Percentiles rank a stretch among this genome's conserved stretches.
These are phyloP conservation scores for Microstegium vimineum DNA, from an alignment of 176 grass and related monocot genomes.

Conservation along the genomic window DNA sequence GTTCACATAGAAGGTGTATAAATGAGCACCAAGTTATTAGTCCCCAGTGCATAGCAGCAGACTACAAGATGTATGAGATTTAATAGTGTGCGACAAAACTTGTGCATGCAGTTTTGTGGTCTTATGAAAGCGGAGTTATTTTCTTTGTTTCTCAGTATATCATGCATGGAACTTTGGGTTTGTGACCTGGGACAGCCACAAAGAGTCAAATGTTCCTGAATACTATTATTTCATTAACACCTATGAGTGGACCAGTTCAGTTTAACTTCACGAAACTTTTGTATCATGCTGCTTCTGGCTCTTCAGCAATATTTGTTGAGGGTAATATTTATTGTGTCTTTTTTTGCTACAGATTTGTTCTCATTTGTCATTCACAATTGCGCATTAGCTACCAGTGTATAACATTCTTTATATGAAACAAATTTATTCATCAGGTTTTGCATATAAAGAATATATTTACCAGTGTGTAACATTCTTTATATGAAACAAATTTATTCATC, in stretches of 20 bases:
- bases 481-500: too few species aligned
- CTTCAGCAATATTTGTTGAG: neutral
- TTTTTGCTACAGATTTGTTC: neutral
- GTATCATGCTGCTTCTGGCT: neutral
- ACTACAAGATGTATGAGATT: neutral
- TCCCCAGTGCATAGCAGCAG: neutral
- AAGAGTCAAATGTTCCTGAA: neutral
- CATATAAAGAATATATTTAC: too few species aligned
- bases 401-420: too few species aligned
- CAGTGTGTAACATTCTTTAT: neutral
- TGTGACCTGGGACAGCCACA: neutral
- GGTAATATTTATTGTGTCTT: too few species aligned
- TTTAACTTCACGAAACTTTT: slow-evolving; percentile 1
- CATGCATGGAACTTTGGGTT: neutral
- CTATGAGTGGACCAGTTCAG: neutral
- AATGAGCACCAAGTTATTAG: neutral
- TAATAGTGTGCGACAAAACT: neutral
- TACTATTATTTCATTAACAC: neutral
- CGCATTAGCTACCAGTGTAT: neutral
- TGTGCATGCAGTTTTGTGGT: slow-evolving; percentile 9
- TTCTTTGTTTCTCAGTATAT: neutral
- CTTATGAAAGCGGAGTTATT: neutral
- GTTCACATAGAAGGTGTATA: neutral
- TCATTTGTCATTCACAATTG: neutral
- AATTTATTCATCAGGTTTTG: too few species aligned